Evolutionary conservation across 2,329 filamentous ascomycete species (phyloP).

Genomic region (Rhynchosporium agropyri): DNA sequence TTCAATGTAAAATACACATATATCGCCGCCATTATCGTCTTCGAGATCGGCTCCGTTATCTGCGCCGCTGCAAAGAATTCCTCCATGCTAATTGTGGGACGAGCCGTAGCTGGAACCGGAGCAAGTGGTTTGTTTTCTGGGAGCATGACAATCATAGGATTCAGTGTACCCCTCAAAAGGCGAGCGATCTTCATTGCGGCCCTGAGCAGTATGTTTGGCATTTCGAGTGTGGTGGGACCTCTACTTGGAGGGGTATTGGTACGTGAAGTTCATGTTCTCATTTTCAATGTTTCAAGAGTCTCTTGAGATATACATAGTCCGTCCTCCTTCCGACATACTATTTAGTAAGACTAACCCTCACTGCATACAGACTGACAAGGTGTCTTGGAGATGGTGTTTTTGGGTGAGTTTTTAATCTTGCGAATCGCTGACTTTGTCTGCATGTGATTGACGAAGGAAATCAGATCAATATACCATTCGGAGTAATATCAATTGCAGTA

Average conservation of each 20-base stretch:
- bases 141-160: slow-evolving; percentile 45
- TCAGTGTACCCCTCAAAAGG: slow-evolving; percentile 42
- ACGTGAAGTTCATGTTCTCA: too few species aligned
- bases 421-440: slow-evolving; percentile 37
- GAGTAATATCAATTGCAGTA: slow-evolving; percentile 45
- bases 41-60: slow-evolving; percentile 44
- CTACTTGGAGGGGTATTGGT: slow-evolving; percentile 44
- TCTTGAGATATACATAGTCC: too few species aligned
- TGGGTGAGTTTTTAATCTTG: slow-evolving; percentile 40
- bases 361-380: slow-evolving; percentile 39
- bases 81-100: slow-evolving; percentile 43
- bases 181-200: slow-evolving; percentile 42
- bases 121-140: slow-evolving; percentile 43
- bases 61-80: slow-evolving; percentile 44
- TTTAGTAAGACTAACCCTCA: too few species aligned
- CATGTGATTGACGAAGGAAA: slow-evolving; percentile 2
- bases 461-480: slow-evolving; percentile 49
- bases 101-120: slow-evolving; percentile 44
- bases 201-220: slow-evolving; percentile 42
- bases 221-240: slow-evolving; percentile 43
- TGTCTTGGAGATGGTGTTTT: slow-evolving; percentile 46
- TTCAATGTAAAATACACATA: slow-evolving; percentile 43
- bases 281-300: too few species aligned
- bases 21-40: slow-evolving; percentile 40
- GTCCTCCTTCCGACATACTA: too few species aligned